phyloP scores from a whole-genome alignment of 768 basidiomycete genomes.

The Roridomyces roridus region DNA sequence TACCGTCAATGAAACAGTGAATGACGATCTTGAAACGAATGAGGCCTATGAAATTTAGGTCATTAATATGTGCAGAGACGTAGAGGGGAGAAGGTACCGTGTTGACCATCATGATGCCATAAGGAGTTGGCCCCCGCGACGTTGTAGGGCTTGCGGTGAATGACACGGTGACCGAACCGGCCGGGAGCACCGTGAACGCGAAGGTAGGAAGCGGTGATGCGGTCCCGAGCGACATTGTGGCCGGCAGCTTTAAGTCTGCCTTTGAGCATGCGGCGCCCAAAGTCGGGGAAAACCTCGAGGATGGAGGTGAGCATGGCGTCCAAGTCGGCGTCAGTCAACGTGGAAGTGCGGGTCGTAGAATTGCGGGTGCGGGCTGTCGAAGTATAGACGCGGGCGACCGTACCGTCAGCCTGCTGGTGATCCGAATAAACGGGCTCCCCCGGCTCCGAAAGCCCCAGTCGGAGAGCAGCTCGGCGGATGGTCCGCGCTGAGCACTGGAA shows the following conservation, averaged over 20 bases:
- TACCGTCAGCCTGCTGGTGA: background rate
- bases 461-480: conserved; percentile 20
- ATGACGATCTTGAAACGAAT: conserved; percentile 34
- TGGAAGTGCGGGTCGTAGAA: too few species aligned
- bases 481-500: background rate
- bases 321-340: conserved; percentile 27
- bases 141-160: conserved; percentile 32
- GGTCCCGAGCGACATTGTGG: conserved; percentile 21
- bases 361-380: conserved; percentile 3
- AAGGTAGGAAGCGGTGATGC: conserved; percentile 18
- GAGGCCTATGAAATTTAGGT: conserved; percentile 20
- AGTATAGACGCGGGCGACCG: background rate
- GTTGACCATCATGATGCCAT: conserved; percentile 45
- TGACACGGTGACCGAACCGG: conserved; percentile 30
- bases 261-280: conserved; percentile 29
- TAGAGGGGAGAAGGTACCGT: conserved; percentile 25
- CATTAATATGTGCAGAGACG: background rate
- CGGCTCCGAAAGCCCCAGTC: conserved; percentile 16
- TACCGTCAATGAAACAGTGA: conserved; percentile 31
- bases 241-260: conserved; percentile 26
- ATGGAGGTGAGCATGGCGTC: conserved; percentile 26
- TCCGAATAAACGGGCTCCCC: conserved; percentile 13
- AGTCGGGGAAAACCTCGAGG: conserved; percentile 28
- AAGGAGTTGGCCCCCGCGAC: conserved; percentile 42
- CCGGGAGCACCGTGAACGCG: conserved; percentile 27